Evolutionary conservation across 1,284 basidiomycete genomes (phyloP).

Genomic region (Peniophora sp.): DNA sequence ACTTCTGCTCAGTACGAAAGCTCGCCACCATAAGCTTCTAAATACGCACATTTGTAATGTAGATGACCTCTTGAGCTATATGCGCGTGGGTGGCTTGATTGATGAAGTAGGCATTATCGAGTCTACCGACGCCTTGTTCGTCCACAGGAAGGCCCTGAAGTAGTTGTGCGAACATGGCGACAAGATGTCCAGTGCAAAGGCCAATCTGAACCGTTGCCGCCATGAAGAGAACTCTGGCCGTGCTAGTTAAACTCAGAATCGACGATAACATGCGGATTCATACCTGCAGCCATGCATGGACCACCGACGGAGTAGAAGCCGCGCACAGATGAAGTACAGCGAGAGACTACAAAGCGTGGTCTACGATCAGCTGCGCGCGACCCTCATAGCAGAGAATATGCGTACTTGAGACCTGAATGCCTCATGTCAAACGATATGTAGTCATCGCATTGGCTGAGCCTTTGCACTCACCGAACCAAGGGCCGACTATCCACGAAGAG

Average conservation of each 20-base stretch:
- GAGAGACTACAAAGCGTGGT: conserved; percentile 2
- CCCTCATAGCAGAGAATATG: background rate
- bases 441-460: background rate
- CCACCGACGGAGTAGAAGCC: conserved; percentile 2
- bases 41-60: conserved; percentile 5
- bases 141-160: background rate
- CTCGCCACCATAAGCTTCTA: background rate
- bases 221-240: conserved; percentile 2
- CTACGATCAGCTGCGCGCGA: background rate
- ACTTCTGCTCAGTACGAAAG: background rate
- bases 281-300: background rate
- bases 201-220: conserved; percentile 4
- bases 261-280: background rate
- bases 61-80: conserved; percentile 2
- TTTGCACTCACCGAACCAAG: conserved; percentile 6
- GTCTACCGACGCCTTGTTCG: background rate
- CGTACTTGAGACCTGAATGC: conserved; percentile 7
- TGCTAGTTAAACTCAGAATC: background rate
- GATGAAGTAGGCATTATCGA: background rate
- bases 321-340: conserved; percentile 4
- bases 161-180: conserved; percentile 3
- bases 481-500: conserved; percentile 5
- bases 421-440: too few species aligned
- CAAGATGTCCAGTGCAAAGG: conserved; percentile 4
- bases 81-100: conserved; percentile 1